Base-by-base conservation (phyloP, 2,329 filamentous ascomycete genomes). In the Nannizziopsis barbatae region DNA sequence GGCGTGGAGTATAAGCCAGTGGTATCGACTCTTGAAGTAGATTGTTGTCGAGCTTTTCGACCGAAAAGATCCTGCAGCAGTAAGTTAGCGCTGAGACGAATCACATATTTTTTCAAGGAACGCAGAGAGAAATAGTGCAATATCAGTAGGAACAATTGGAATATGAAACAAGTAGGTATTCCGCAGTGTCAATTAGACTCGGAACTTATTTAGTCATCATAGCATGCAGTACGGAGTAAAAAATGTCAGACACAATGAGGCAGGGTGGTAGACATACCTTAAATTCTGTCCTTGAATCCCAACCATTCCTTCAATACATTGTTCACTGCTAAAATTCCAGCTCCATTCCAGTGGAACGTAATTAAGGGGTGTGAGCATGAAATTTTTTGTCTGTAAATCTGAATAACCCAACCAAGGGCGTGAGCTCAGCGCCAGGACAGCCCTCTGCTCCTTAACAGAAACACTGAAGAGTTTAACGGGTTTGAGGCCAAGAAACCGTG, bases 111-210 rank as follows among this genome's bases (percentile, higher is more conserved):
- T n/a, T 31, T 10, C 31, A 11, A 15, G 11, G 12, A 20, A n/a
- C 17, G 10, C 4, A 38, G 27, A 1, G 9, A 27, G 10, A 27
- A 45, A 43, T 20, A 32, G 47, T n/a, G n/a, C 18, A 27, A 18
- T 48, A 48, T 94, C 88, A 94, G 88, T 81, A 94, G 87, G 87
- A 94, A 94, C 88, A 94, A 94, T 93, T 94, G 86, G 81, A 75
- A 61, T 67, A 65, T 65, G 66, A 64, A 62, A 61, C 27, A 58
- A 60, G 56, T 66, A 68, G 48, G 22, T 27, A 27, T 62, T 73
- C 74, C 72, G 69, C 66, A 72, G 63, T 44, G 63, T 60, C 62
- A 58, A 43, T 52, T 47, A 58, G 65, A 52, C 59, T 55, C 52
- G 61, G 57, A 58, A 53, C 63, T 55, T 75, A 67, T 69, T 67